Percentiles rank a stretch among this genome's conserved stretches.
These are phyloP conservation scores for Herpetomonas tarakana DNA, from an alignment of 208 protist species.

Conservation along the genomic window DNA sequence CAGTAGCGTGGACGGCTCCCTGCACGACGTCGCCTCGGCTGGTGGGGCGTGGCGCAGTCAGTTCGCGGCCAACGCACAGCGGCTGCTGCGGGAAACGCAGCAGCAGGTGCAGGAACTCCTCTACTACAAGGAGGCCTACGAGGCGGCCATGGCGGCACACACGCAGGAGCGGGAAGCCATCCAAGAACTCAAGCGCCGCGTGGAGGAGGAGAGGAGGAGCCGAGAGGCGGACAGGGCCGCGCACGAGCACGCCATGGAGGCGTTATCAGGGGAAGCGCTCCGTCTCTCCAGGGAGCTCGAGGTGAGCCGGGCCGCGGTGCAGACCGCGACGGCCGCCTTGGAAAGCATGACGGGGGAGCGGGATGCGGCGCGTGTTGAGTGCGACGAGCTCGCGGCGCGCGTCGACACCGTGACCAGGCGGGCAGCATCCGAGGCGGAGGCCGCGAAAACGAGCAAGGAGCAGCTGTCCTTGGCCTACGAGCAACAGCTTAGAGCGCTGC, in stretches of 20 bases:
- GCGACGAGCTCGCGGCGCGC: not conserved
- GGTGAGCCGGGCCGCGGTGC: too few relatives aligned
- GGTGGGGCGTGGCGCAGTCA: slow-evolving; percentile 5
- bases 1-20: not conserved
- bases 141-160: slow-evolving; percentile 5
- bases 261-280: not conserved
- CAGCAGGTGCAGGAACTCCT: slow-evolving; percentile 26
- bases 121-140: slow-evolving; percentile 21
- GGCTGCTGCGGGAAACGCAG: slow-evolving; percentile 29
- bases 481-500: too few relatives aligned
- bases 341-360: too few relatives aligned
- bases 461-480: too few relatives aligned
- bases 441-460: too few relatives aligned
- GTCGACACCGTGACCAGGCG: not conserved
- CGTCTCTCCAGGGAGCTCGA: not conserved
- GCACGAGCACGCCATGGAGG: not conserved
- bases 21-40: slow-evolving; percentile 7
- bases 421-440: not conserved
- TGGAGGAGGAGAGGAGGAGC: not conserved
- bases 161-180: not conserved
- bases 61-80: slow-evolving; percentile 16
- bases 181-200: not conserved
- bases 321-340: too few relatives aligned
- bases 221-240: not conserved
- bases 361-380: not conserved